These are phyloP conservation scores for Lachnellula subtilissima DNA, from an alignment of 2,329 filamentous ascomycete species.

Conservation along the genomic window DNA sequence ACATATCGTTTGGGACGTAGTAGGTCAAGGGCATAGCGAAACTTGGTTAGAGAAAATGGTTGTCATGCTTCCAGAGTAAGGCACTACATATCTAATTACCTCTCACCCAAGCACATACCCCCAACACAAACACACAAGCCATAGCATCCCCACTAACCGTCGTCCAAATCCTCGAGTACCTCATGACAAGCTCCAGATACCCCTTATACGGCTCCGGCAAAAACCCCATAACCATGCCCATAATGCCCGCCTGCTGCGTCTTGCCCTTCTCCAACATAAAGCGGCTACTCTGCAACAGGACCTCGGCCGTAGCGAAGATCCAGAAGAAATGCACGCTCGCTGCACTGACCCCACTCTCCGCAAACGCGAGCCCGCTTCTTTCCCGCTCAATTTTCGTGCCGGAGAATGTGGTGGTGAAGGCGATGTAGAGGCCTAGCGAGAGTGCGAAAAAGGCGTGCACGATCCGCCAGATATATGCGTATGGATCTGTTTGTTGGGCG, in stretches of 20 bases:
- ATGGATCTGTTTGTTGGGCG: slow-evolving; percentile 35
- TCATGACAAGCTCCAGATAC: slow-evolving; percentile 55
- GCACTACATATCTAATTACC: slow-evolving; percentile 7
- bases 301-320: slow-evolving; percentile 74
- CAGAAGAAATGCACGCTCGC: slow-evolving; percentile 61
- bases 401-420: slow-evolving; percentile 61
- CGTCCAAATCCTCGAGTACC: slow-evolving; percentile 66
- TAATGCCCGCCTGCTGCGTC: slow-evolving; percentile 53
- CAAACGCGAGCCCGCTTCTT: slow-evolving; percentile 23
- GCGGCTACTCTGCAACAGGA: slow-evolving; percentile 64
- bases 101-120: slow-evolving; percentile 29
- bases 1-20: too few relatives aligned
- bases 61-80: background rate
- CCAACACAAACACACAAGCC: slow-evolving; percentile 71
- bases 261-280: slow-evolving; percentile 63
- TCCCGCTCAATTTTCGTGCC: slow-evolving; percentile 60
- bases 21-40: too few relatives aligned
- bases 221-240: slow-evolving; percentile 60
- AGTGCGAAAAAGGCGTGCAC: slow-evolving; percentile 70
- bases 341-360: slow-evolving; percentile 31
- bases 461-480: slow-evolving; percentile 61
- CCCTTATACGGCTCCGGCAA: slow-evolving; percentile 60
- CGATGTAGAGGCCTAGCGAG: slow-evolving; percentile 65
- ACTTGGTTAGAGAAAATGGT: background rate
- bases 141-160: slow-evolving; percentile 71